These are phyloP conservation scores for Neurospora terricola DNA, from an alignment of 495 filamentous ascomycete genomes.

Conservation along the genomic window DNA sequence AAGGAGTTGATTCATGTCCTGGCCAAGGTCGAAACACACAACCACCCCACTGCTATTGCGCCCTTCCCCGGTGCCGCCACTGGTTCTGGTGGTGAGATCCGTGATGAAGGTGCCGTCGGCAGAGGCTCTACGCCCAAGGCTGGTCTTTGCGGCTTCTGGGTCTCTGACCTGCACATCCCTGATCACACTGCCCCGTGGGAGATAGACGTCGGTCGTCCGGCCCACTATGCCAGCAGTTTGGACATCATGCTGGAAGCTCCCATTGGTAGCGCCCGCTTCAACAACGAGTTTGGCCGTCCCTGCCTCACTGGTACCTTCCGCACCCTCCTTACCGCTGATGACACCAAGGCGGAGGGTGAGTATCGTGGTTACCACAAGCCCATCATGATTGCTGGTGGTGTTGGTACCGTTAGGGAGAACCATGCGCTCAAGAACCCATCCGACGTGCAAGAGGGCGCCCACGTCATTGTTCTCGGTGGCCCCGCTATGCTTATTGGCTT, in stretches of 20 bases:
- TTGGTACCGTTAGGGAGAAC: conserved; percentile 90
- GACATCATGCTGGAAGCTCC: conserved; percentile 98
- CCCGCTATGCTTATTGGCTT: conserved; percentile 97
- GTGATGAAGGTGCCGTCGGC: conserved; percentile 90
- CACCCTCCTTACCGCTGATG: conserved; percentile 63
- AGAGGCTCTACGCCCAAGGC: conserved; percentile 89
- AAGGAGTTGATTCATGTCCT: conserved; percentile 82
- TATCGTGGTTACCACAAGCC: conserved; percentile 93
- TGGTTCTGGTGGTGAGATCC: conserved; percentile 88
- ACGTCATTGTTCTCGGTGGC: conserved; percentile 85
- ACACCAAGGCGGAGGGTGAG: conserved; percentile 39
- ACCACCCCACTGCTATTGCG: conserved; percentile 93
- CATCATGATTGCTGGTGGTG: conserved; percentile 96
- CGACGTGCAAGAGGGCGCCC: conserved; percentile 70
- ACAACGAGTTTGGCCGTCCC: conserved; percentile 97
- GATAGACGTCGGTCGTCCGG: conserved; percentile 75
- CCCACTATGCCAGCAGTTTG: conserved; percentile 82
- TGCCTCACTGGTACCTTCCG: conserved; percentile 83
- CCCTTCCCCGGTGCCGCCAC: conserved; percentile 80
- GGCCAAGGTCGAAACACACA: conserved; percentile 96
- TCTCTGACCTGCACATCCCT: conserved; percentile 86
- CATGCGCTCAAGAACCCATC: conserved; percentile 75
- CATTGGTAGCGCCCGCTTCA: conserved; percentile 87
- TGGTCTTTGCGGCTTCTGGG: conserved; percentile 84
- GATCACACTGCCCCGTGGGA: conserved; percentile 80